A percentile compares a stretch with the other conserved stretches of the same genome.
phyloP scores from a whole-genome alignment of 305 asterid genomes.

The Fraxinus sp. region DNA sequence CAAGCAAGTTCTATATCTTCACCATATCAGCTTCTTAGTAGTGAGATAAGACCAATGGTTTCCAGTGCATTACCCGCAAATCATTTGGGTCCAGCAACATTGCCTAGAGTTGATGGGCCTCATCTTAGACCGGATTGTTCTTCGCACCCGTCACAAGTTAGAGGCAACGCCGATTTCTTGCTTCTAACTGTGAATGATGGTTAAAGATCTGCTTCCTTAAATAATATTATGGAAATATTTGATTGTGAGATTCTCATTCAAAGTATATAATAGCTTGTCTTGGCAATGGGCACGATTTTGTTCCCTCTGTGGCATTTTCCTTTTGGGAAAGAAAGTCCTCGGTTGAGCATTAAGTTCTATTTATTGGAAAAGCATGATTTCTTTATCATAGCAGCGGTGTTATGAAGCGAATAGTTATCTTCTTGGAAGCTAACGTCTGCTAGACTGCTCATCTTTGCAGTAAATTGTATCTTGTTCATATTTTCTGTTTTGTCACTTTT shows the following conservation, averaged over 20 bases:
- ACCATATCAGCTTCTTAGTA: slow-evolving; percentile 84
- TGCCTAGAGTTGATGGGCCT: slow-evolving; percentile 57
- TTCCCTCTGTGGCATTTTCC: slow-evolving; percentile 3
- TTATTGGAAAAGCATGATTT: background rate
- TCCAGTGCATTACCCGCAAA: slow-evolving; percentile 50
- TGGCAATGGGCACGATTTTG: too few relatives aligned
- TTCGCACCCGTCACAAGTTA: slow-evolving; percentile 53
- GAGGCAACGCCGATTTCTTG: slow-evolving; percentile 46
- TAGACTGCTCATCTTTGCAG: background rate
- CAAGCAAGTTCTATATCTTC: slow-evolving; percentile 46
- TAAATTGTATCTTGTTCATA: slow-evolving; percentile 6
- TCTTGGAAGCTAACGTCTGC: slow-evolving; percentile 6
- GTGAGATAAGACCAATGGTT: slow-evolving; percentile 69
- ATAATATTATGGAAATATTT: slow-evolving; percentile 13
- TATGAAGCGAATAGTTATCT: slow-evolving; percentile 1
- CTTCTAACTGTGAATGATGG: slow-evolving; percentile 4
- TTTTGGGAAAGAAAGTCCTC: background rate
- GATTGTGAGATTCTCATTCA: slow-evolving; percentile 13
- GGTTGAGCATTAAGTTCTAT: background rate
- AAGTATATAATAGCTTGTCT: background rate
- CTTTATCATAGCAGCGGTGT: background rate
- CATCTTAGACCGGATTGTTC: slow-evolving; percentile 64
- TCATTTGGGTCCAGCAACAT: slow-evolving; percentile 51
- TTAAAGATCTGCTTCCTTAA: slow-evolving; percentile 5
- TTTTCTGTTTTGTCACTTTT: background rate